Base-by-base conservation (phyloP, 2,329 filamentous ascomycete genomes). In the Clonostachys rhizophaga region DNA sequence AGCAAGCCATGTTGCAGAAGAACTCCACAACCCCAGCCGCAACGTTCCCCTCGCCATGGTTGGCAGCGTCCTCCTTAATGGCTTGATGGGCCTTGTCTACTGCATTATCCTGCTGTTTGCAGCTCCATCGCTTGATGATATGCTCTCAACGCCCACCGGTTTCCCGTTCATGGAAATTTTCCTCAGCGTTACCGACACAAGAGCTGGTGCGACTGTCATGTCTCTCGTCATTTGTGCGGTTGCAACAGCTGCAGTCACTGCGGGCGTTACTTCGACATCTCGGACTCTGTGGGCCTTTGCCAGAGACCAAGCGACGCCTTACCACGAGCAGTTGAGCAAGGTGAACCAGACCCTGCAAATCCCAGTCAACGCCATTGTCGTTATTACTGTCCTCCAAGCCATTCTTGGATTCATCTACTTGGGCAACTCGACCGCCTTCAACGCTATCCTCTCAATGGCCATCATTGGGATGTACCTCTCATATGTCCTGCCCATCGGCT, bases 111-210 rank as follows among this genome's bases (percentile, higher is more conserved):
- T 77, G 0, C 58, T 76, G 2, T 78, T 68, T 55, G 68, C 63
- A 2, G 62, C 71, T 2, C 18, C 34, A 4, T 1, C 69, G 70
- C 58, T 75, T 2, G 56, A 69, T 1, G 52, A 55, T 0, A 54
- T 75, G 4, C 59, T 74, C 3, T 43, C 58, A 1, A 70, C 69
- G 0, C 60, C 64, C 0, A 71, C 66, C 0, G 71, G 71, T 0
- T 71, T 70, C 12, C 69, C 68, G 0, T 70, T 69, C 43, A 70
- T 72, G 54, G 66, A 72, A 34, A 63, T 71, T 9, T 70, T 62
- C 43, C 49, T 60, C n/a, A 57, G 66, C 7, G 57, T 49, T 0
- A 66, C 64, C 0, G 45, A 54, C 6, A 61, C 58, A 2, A 47
- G n/a, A 0, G 57, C 52, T 0, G 62, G 51, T 5, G 52, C 62